These are phyloP conservation scores for Carex littledalei DNA, from an alignment of 176 grass and related monocot genomes.

Conservation along the genomic window DNA sequence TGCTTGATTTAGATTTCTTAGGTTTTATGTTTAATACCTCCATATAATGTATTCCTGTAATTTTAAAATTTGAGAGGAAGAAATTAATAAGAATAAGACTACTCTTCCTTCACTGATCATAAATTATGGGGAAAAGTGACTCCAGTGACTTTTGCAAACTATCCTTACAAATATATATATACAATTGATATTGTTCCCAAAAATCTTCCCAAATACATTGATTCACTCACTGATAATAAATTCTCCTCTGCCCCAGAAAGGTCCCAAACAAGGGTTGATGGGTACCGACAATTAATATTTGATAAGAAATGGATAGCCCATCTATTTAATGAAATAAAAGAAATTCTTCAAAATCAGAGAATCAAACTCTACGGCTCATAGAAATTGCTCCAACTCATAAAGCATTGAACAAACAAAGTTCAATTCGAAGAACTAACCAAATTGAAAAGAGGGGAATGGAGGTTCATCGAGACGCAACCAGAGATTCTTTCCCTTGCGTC, in stretches of 20 bases:
- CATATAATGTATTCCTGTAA: background rate
- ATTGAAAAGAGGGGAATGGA: conserved; percentile 90
- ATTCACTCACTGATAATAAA: background rate
- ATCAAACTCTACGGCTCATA: background rate
- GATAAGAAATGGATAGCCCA: background rate
- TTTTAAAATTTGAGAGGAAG: background rate
- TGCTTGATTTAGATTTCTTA: background rate
- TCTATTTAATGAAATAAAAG: background rate
- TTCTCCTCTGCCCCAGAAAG: background rate
- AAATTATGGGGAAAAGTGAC: background rate
- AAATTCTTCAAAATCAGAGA: background rate
- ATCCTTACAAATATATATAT: background rate
- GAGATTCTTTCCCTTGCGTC: conserved; percentile 76
- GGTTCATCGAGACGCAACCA: conserved; percentile 81
- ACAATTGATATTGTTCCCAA: background rate
- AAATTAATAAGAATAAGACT: background rate
- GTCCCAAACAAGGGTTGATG: background rate
- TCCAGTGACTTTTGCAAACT: background rate
- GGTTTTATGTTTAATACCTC: background rate
- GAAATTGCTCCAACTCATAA: background rate
- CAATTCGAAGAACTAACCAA: conserved; percentile 36
- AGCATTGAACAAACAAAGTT: background rate
- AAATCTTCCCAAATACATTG: background rate
- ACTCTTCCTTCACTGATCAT: background rate
- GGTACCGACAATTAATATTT: background rate